These are phyloP conservation scores for Penicillium argentinense DNA, from an alignment of 495 filamentous ascomycete genomes.

Conservation along the genomic window DNA sequence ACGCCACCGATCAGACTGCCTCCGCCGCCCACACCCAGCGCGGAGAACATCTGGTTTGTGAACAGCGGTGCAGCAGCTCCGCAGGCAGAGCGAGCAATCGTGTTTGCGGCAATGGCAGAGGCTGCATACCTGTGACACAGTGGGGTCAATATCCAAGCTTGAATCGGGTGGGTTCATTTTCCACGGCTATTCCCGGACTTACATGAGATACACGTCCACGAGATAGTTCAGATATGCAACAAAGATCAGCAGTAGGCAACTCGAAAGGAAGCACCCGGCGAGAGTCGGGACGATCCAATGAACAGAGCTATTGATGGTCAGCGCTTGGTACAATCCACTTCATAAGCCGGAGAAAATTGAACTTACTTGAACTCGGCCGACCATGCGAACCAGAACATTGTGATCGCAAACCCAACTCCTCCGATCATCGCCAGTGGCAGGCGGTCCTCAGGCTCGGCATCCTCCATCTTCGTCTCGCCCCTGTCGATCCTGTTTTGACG, in stretches of 20 bases:
- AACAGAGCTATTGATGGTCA: conserved; percentile 36
- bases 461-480: conserved; percentile 25
- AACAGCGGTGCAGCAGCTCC: conserved; percentile 33
- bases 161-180: too few species aligned
- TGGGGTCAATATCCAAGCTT: not conserved
- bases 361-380: conserved; percentile 45
- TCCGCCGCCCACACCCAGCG: conserved; percentile 55
- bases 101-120: conserved; percentile 31
- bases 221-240: conserved; percentile 33
- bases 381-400: conserved; percentile 62
- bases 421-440: conserved; percentile 52
- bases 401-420: conserved; percentile 50
- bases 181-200: too few species aligned
- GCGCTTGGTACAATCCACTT: conserved; percentile 41
- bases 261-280: conserved; percentile 36
- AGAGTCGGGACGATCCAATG: conserved; percentile 51
- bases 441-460: conserved; percentile 45
- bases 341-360: not conserved
- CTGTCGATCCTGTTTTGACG: conserved; percentile 34
- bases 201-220: conserved; percentile 29
- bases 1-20: conserved; percentile 48
- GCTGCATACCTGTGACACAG: conserved; percentile 18
- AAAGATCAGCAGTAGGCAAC: conserved; percentile 37
- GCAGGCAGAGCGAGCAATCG: conserved; percentile 27
- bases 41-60: conserved; percentile 30